phyloP scores from a whole-genome alignment of 148 eudicot genomes.

The Camellia sinensis region DNA sequence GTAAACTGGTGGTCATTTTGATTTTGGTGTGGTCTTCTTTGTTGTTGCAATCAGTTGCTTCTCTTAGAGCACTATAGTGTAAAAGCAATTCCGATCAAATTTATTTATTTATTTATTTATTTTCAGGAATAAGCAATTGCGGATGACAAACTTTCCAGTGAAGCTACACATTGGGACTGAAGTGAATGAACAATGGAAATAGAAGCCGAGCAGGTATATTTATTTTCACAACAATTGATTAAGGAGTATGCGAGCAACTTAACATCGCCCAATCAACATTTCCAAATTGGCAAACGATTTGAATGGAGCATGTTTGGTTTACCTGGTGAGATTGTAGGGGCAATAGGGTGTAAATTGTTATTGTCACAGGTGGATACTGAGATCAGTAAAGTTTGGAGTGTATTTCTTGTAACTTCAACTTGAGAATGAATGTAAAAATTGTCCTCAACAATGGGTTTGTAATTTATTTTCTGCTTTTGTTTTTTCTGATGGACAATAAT shows the following conservation, averaged over 20 bases:
- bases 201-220: background rate
- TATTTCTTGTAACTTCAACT: background rate
- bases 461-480: background rate
- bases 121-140: constrained; percentile 15
- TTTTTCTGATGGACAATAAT: background rate
- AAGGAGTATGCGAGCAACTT: background rate
- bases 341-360: background rate
- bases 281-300: too few relatives aligned
- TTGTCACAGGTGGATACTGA: background rate
- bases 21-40: background rate
- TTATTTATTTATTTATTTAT: background rate
- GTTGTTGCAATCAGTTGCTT: background rate
- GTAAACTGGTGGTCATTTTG: background rate
- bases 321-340: background rate
- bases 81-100: background rate
- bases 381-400: background rate
- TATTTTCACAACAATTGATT: background rate
- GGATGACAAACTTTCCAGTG: constrained; percentile 12
- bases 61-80: background rate
- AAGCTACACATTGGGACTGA: background rate
- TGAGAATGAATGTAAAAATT: background rate
- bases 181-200: background rate
- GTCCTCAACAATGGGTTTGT: background rate
- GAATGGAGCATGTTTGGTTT: too few relatives aligned
- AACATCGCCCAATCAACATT: background rate